Evolutionary conservation across 306 rosid genomes (phyloP).

Genomic region (Leucaena leucocephala): DNA sequence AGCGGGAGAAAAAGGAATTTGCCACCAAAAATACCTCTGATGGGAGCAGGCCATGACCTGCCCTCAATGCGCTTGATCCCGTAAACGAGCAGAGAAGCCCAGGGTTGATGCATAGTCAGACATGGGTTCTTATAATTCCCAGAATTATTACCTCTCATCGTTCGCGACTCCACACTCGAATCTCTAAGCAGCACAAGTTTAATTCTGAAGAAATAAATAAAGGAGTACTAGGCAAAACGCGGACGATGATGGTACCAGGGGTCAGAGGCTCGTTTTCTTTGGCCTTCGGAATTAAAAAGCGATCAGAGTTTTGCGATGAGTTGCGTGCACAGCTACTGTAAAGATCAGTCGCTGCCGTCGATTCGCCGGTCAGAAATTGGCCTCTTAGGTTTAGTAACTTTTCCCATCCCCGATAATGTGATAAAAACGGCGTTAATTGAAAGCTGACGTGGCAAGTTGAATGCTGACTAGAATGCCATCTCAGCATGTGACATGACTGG

Average conservation of each 20-base stretch:
- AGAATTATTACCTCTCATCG: slow-evolving; percentile 47
- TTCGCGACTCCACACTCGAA: not conserved
- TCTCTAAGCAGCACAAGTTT: not conserved
- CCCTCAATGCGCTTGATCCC: slow-evolving; percentile 96
- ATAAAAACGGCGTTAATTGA: too few species aligned
- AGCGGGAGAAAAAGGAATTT: not conserved
- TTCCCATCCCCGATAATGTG: not conserved
- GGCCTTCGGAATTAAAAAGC: not conserved
- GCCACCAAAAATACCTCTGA: slow-evolving; percentile 55
- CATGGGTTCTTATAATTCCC: slow-evolving; percentile 81
- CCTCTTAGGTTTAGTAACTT: not conserved
- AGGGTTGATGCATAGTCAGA: slow-evolving; percentile 92
- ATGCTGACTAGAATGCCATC: too few species aligned
- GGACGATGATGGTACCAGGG: not conserved
- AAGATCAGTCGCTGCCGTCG: not conserved
- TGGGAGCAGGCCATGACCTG: slow-evolving; percentile 87
- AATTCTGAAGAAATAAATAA: not conserved
- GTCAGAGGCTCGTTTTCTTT: not conserved
- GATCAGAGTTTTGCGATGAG: not conserved
- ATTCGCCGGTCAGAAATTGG: not conserved
- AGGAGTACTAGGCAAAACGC: not conserved
- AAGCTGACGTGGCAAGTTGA: too few species aligned
- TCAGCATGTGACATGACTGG: too few species aligned
- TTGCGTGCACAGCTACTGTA: not conserved
- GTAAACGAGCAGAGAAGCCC: slow-evolving; percentile 92